These are phyloP conservation scores for Metschnikowia aberdeeniae DNA, from an alignment of 805 yeast genomes.

Conservation along the genomic window DNA sequence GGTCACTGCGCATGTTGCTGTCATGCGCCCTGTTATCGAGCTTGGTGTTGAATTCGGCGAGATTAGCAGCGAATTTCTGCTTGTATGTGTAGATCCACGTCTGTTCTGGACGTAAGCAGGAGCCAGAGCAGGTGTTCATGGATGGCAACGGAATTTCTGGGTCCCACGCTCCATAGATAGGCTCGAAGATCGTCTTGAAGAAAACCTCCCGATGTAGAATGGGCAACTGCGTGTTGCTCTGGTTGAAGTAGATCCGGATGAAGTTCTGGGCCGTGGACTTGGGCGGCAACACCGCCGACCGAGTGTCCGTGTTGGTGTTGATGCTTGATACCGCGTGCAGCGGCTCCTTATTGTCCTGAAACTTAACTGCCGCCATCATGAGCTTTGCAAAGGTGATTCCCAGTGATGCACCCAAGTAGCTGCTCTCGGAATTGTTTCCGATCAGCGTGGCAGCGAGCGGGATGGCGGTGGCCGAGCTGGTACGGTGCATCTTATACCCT, in stretches of 20 bases:
- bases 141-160: constrained; percentile 58
- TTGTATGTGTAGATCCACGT: constrained; percentile 49
- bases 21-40: neutral
- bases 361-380: constrained; percentile 73
- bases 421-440: constrained; percentile 1
- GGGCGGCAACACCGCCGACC: constrained; percentile 58
- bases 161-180: constrained; percentile 67
- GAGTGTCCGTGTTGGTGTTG: constrained; percentile 11
- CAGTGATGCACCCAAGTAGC: constrained; percentile 17
- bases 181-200: constrained; percentile 61
- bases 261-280: constrained; percentile 66
- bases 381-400: constrained; percentile 56
- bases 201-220: constrained; percentile 79
- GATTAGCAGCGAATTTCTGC: constrained; percentile 19
- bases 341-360: constrained; percentile 24
- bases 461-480: neutral
- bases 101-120: constrained; percentile 19
- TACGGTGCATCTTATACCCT: neutral
- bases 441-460: constrained; percentile 1
- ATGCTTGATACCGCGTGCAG: constrained; percentile 12
- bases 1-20: neutral
- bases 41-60: constrained; percentile 1
- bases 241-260: constrained; percentile 64
- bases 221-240: constrained; percentile 80
- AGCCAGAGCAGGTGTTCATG: constrained; percentile 36